Base-by-base conservation (phyloP, 805 yeast species). In the Lachancea nothofagi region DNA sequence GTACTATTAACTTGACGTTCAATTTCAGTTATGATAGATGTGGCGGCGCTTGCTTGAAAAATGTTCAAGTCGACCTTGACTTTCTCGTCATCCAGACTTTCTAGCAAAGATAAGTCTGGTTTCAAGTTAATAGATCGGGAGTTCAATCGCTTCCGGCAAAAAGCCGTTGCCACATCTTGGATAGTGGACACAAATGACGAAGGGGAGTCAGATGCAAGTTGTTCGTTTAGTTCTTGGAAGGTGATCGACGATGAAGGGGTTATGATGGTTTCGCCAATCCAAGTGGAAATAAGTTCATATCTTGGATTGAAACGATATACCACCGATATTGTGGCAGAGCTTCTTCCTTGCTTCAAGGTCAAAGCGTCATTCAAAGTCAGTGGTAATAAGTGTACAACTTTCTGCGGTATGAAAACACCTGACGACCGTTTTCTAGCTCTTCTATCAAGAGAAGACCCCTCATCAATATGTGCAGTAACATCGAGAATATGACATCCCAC, bases 341-440 rank as follows among this genome's bases (percentile, higher is more conserved):
- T 67, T 42, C 74, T 75, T 42, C 74, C 77, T 36, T 74, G 80
- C 24, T 70, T 70, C 55, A 89, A 78, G 2, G 87, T 78, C 27
- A 77, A 63, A 18, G 72, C 51, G 5, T 77, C 74, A 51, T 76
- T 77, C 18, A 90, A 69, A 33, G 74, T 72, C 31, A 67, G 66
- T 7, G 96, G 96, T 49, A 81, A 73, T 50, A 88, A 69, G 43
- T 80, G 75, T 9, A 68, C 72, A 31, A 78, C 74, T 21, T 73
- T 69, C 57, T 89, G 96, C 10, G 94, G 93, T 60, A 89, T 72
- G 54, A 80, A 83, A 3, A 90, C 97, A 6, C 96, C 79, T 3
- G 90, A 77, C 1, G 94, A 87, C 58, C 97, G 75, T 66, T 86
- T 88, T 62, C 86, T 84, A 1, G 95, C 83, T 58, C 90, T 88